A percentile compares a stretch with the other conserved stretches of the same genome.
Evolutionary conservation across 176 grass and related monocot species (phyloP).

Genomic region (Aegilops sharonensis): DNA sequence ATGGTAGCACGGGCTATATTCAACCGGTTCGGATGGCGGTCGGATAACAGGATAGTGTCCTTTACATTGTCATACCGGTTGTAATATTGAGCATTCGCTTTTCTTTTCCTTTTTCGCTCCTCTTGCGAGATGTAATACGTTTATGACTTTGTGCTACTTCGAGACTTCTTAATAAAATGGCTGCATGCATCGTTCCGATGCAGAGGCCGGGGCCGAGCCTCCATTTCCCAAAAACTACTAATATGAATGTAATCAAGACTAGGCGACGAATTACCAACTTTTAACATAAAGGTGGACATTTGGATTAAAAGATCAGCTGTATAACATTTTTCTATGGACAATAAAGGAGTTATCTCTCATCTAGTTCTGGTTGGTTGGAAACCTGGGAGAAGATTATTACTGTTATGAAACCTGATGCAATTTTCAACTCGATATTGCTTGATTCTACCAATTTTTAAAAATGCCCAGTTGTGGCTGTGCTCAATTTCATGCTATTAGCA

Average conservation of each 20-base stretch:
- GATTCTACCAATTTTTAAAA: not conserved
- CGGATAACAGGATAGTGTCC: too few relatives aligned
- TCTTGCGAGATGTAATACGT: too few relatives aligned
- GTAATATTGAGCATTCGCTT: too few relatives aligned
- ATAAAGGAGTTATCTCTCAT: not conserved
- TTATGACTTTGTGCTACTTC: too few relatives aligned
- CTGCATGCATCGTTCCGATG: too few relatives aligned
- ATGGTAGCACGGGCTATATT: too few relatives aligned
- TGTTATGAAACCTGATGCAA: not conserved
- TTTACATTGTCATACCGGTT: too few relatives aligned
- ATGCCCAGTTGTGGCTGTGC: not conserved
- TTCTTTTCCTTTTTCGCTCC: too few relatives aligned
- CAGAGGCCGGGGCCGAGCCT: too few relatives aligned
- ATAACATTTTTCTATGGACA: not conserved
- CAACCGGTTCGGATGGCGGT: too few relatives aligned
- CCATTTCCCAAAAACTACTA: not conserved
- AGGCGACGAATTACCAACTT: not conserved
- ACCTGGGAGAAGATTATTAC: not conserved
- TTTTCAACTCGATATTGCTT: conserved; percentile 3
- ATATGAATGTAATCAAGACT: not conserved
- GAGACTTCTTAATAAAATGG: too few relatives aligned
- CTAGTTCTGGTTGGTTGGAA: conserved; percentile 2
- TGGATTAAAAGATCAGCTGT: not conserved
- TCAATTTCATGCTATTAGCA: not conserved
- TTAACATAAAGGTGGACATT: not conserved